phyloP scores from a whole-genome alignment of 352 stramenopile species.

The Globisporangium iwayamae region DNA sequence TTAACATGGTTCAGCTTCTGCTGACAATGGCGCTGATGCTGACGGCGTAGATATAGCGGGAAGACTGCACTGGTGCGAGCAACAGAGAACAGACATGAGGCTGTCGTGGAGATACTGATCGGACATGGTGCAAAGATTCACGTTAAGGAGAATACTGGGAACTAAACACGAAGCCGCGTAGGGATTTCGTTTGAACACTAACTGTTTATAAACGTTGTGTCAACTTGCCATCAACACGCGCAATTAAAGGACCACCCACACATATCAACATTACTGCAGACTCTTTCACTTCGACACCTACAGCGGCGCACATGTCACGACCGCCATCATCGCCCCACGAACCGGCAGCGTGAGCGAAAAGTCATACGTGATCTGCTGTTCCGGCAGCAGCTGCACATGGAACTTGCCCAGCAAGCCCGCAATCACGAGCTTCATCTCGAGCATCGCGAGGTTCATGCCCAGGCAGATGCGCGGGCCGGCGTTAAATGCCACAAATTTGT shows the following conservation, averaged over 20 bases:
- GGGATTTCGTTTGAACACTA: not conserved
- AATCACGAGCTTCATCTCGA: slow-evolving; percentile 82
- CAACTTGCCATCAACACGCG: not conserved
- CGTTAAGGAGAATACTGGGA: no score
- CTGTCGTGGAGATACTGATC: no score
- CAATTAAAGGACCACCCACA: not conserved
- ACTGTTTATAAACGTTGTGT: not conserved
- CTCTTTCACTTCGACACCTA: not conserved
- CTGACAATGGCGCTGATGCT: no score
- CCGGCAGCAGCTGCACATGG: slow-evolving; percentile 31
- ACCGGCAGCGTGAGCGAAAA: slow-evolving; percentile 49
- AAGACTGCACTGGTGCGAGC: no score
- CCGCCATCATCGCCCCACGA: slow-evolving; percentile 20
- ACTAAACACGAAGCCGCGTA: not conserved
- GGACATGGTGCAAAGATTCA: no score
- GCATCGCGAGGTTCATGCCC: slow-evolving; percentile 69
- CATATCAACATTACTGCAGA: not conserved
- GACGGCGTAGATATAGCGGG: no score
- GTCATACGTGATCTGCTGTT: slow-evolving; percentile 39
- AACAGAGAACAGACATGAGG: no score
- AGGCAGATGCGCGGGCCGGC: slow-evolving; percentile 65
- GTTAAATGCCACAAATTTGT: slow-evolving; percentile 73
- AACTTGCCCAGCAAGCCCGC: slow-evolving; percentile 58
- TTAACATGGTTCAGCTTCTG: no score
- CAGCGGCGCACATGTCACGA: not conserved